Conservation (phyloP, 176 grass and related monocot genomes). For the Ananas comosus region DNA sequence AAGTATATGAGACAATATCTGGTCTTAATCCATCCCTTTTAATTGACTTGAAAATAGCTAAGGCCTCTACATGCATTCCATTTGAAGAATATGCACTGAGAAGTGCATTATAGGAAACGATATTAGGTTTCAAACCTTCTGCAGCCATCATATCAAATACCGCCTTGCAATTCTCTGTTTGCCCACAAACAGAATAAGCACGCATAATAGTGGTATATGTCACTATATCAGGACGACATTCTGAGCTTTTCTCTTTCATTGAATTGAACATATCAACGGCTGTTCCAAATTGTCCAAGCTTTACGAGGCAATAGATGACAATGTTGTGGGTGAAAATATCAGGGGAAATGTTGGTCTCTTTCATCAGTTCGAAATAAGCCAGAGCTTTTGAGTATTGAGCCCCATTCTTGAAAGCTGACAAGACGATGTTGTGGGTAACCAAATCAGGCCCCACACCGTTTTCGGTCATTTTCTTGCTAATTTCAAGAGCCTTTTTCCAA, state of each 20-base stretch:
- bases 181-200: slow-evolving; percentile 80
- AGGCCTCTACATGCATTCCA: slow-evolving; percentile 69
- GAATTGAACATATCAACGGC: slow-evolving; percentile 74
- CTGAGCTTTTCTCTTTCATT: slow-evolving; percentile 57
- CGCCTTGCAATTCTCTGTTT: slow-evolving; percentile 80
- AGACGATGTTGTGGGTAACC: slow-evolving; percentile 90
- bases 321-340: slow-evolving; percentile 85
- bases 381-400: slow-evolving; percentile 67
- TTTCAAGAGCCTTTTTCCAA: slow-evolving; percentile 87
- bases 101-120: slow-evolving; percentile 86
- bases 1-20: slow-evolving; percentile 86
- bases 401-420: slow-evolving; percentile 89
- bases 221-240: slow-evolving; percentile 72
- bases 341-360: slow-evolving; percentile 47
- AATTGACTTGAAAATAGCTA: slow-evolving; percentile 59
- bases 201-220: slow-evolving; percentile 86
- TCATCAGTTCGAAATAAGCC: slow-evolving; percentile 88
- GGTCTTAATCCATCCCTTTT: slow-evolving; percentile 54
- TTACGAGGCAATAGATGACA: slow-evolving; percentile 80
- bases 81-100: slow-evolving; percentile 75
- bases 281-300: slow-evolving; percentile 60
- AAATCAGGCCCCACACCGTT: slow-evolving; percentile 97
- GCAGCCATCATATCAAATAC: slow-evolving; percentile 87
- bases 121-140: slow-evolving; percentile 88
- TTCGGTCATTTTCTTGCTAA: slow-evolving; percentile 92